A percentile compares a stretch with the other conserved stretches of the same genome.
Conservation (phyloP, 768 basidiomycete species). For the Glaciozyma martinii region DNA sequence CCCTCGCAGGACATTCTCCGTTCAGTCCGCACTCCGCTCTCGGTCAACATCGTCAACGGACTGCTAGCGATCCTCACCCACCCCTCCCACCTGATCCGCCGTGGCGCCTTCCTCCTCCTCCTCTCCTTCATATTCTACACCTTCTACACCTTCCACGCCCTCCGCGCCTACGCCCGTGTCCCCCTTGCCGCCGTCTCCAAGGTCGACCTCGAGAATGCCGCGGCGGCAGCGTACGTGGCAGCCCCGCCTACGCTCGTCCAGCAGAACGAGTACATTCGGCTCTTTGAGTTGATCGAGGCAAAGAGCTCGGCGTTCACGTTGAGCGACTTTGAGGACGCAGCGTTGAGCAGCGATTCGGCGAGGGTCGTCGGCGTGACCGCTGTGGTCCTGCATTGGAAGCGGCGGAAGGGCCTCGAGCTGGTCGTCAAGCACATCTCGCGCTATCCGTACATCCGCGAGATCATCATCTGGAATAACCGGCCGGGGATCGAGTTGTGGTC, state of each 20-base stretch:
- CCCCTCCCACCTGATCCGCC: neutral
- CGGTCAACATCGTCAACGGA: neutral
- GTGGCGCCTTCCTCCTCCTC: conserved; percentile 6
- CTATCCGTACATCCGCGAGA: conserved; percentile 31
- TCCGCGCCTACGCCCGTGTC: neutral
- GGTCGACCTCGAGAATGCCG: neutral
- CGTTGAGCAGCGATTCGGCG: conserved; percentile 1
- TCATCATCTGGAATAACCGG: conserved; percentile 33
- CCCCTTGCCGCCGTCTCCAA: neutral
- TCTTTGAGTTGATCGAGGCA: conserved; percentile 5
- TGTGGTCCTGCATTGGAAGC: conserved; percentile 20
- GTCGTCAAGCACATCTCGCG: conserved; percentile 18
- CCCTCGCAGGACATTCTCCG: neutral
- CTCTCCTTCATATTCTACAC: neutral
- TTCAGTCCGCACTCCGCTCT: neutral
- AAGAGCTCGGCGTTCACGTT: conserved; percentile 4
- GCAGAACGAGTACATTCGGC: neutral
- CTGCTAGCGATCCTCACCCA: neutral
- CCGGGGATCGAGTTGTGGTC: conserved; percentile 6
- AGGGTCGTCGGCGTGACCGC: conserved; percentile 22
- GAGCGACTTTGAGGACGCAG: neutral
- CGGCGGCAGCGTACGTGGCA: conserved; percentile 9
- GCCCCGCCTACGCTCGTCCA: neutral
- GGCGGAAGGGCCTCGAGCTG: conserved; percentile 14
- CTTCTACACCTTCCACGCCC: neutral